A percentile compares a stretch with the other conserved stretches of the same genome.
Evolutionary conservation across 2,329 filamentous ascomycete genomes (phyloP).

Genomic region (Cladosporium velox): DNA sequence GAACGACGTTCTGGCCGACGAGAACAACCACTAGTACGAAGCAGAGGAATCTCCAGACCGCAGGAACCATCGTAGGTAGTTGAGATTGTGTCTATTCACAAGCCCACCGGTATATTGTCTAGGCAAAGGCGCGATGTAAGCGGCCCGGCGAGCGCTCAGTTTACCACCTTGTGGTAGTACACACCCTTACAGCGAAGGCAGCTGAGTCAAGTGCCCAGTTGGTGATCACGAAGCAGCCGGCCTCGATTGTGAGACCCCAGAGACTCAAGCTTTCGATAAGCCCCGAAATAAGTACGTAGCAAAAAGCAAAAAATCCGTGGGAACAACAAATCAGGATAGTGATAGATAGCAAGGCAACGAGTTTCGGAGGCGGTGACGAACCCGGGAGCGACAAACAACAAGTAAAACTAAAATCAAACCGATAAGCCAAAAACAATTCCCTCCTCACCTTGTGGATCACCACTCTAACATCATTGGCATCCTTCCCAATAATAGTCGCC

Average conservation of each 20-base stretch:
- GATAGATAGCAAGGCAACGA: not conserved
- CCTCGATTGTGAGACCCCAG: not conserved
- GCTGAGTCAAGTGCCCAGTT: not conserved
- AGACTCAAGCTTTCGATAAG: not conserved
- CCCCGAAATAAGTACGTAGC: not conserved
- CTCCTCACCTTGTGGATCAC: not conserved
- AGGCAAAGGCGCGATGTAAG: not conserved
- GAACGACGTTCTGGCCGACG: not conserved
- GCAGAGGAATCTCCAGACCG: constrained; percentile 1
- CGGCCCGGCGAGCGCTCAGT: not conserved
- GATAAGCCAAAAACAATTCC: not conserved
- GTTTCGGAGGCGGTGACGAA: not conserved
- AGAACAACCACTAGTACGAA: constrained; percentile 8
- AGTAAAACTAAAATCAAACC: not conserved
- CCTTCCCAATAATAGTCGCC: not conserved
- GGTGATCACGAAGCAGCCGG: not conserved
- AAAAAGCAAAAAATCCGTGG: not conserved
- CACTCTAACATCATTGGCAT: not conserved
- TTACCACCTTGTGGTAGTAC: not conserved
- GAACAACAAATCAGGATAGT: not conserved
- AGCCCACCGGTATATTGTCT: not conserved
- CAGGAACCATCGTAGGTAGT: not conserved
- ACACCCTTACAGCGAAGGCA: not conserved
- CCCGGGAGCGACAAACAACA: not conserved
- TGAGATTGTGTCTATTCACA: not conserved